Conservation (phyloP, 2,329 filamentous ascomycete species). For the Mycosphaerella arachidis region DNA sequence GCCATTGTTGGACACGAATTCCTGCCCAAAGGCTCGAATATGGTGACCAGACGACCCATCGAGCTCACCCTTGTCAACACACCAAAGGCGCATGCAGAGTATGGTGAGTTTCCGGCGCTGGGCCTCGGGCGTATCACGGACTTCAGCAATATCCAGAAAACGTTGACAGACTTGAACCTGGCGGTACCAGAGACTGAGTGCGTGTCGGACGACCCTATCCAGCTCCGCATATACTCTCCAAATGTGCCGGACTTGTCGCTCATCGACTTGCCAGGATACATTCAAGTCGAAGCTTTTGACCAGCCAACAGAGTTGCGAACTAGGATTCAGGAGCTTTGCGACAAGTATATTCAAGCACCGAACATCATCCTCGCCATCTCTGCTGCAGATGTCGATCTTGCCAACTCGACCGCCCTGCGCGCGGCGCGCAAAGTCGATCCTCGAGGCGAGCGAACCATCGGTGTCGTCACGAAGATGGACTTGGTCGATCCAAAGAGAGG, state of each 20-base stretch:
- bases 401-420: constrained; percentile 88
- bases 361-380: constrained; percentile 98
- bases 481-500: constrained; percentile 81
- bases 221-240: constrained; percentile 90
- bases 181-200: constrained; percentile 88
- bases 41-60: constrained; percentile 94
- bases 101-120: constrained; percentile 91
- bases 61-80: constrained; percentile 96
- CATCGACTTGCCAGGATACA: constrained; percentile 95
- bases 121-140: constrained; percentile 86
- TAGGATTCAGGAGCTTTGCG: constrained; percentile 91
- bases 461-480: constrained; percentile 99
- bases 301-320: constrained; percentile 89
- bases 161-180: constrained; percentile 88
- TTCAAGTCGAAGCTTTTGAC: constrained; percentile 87
- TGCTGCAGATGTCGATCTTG: constrained; percentile 92
- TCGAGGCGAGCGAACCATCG: constrained; percentile 90
- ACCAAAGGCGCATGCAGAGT: constrained; percentile 78
- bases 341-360: constrained; percentile 94
- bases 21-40: constrained; percentile 94
- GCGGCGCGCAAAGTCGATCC: constrained; percentile 90
- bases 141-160: constrained; percentile 87
- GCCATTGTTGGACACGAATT: constrained; percentile 98
- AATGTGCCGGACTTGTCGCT: constrained; percentile 92
- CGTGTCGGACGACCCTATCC: constrained; percentile 94